Base-by-base conservation (phyloP, 345 rosid species). In the Capsella bursapastoris region DNA sequence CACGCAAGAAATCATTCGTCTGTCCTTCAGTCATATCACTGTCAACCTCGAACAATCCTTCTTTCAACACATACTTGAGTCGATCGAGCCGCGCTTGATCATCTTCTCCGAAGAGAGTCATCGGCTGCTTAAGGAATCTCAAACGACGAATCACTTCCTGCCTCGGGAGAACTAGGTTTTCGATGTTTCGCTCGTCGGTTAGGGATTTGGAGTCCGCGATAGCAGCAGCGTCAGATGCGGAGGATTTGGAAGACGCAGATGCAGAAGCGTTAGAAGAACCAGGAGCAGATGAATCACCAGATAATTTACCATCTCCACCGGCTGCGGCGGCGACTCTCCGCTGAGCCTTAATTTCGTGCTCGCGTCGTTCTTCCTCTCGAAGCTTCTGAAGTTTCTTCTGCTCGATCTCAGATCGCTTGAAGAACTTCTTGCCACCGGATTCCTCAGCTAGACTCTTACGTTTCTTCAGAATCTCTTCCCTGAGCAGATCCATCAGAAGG, bases 1-100 rank as follows among this genome's bases (percentile, higher is more conserved):
- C 99, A 5, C 99, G 90, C 68, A 90, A 78, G 83, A 95, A 95
- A 75, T 95, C 99, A n/a, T 95, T 95, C 31, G 97, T 95, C 78
- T 95, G 97, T 5, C 99, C 99, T 64, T 92, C 99, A 1, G 88
- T 92, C 85, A 89, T 82, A 48, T 95, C 99, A 51, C 90, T 92
- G 57, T 95, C 97, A 9, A 95, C 97, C 85, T 95, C 99, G 59
- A 95, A 95, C 29, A 81, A 68, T 40, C 99, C 99, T 2, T 92
- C 88, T 52, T 88, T 92, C 68, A 95, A 74, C 14, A 95, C 93
- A 41, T 85, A 84, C 72, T 92, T 95, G 43, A 95, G 83, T 35
- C 99, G 80, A 70, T 90, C 97, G 7, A 95, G 92, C 12, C 99
- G 83, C 0, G 97, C 87, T 5, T 80, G 86, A 35, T 92, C 97